These are phyloP conservation scores for Podospora comata DNA, from an alignment of 495 filamentous ascomycete species.

Conservation along the genomic window DNA sequence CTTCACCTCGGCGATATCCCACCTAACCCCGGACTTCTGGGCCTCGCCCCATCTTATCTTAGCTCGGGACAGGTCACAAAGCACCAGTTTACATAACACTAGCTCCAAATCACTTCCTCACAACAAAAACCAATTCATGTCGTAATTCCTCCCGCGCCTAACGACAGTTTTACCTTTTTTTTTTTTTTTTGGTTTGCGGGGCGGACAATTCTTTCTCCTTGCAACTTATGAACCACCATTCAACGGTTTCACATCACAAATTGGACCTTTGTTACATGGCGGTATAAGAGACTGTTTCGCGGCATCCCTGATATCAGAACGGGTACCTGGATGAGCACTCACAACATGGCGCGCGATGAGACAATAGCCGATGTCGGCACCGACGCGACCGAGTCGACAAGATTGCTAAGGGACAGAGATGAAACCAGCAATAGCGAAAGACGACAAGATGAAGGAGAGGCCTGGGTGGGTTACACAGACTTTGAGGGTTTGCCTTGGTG, in stretches of 20 bases:
- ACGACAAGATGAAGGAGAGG: conserved; percentile 21
- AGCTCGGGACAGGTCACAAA: neutral
- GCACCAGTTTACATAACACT: neutral
- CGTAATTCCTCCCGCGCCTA: neutral
- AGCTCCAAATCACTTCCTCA: neutral
- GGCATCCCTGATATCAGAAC: neutral
- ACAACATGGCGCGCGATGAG: conserved; percentile 2
- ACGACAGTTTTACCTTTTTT: neutral
- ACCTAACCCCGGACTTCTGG: neutral
- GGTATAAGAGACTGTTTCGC: neutral
- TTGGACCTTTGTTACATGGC: neutral
- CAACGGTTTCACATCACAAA: neutral
- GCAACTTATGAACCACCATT: neutral
- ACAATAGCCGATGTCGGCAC: neutral
- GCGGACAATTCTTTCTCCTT: too few relatives aligned
- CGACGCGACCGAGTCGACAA: conserved; percentile 40
- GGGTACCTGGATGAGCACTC: neutral
- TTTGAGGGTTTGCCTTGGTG: conserved; percentile 67
- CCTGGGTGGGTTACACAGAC: conserved; percentile 50
- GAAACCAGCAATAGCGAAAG: conserved; percentile 4
- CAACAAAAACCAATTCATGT: neutral
- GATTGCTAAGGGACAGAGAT: conserved; percentile 34
- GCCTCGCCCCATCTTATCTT: neutral
- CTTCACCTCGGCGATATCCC: neutral
- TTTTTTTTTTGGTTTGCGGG: neutral